These are phyloP conservation scores for Solanum lycopersicoides DNA, from an alignment of 257 asterid species.

Conservation along the genomic window DNA sequence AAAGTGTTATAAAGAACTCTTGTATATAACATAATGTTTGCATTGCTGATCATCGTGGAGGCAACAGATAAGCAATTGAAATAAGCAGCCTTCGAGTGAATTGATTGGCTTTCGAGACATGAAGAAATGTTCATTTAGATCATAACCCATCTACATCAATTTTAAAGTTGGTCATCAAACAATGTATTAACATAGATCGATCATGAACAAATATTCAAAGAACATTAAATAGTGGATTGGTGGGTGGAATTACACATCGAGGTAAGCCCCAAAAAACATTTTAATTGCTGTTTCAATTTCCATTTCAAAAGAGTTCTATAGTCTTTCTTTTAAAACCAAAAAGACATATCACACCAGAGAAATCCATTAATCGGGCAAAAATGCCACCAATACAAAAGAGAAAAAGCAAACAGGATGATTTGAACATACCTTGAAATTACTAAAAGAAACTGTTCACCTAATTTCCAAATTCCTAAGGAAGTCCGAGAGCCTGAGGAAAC, in stretches of 20 bases:
- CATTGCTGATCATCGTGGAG: not conserved
- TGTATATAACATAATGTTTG: not conserved
- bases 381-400: not conserved
- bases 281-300: not conserved
- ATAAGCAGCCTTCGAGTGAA: not conserved
- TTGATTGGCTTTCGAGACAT: not conserved
- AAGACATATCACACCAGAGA: not conserved
- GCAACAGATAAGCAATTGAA: not conserved
- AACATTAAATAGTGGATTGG: not conserved
- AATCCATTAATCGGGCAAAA: not conserved
- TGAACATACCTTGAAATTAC: not conserved
- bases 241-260: not conserved
- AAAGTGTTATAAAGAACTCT: not conserved
- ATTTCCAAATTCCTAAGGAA: constrained; percentile 58
- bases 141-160: not conserved
- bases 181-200: not conserved
- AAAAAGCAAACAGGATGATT: not conserved
- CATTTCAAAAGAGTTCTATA: not conserved
- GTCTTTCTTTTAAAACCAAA: not conserved
- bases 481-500: constrained; percentile 65
- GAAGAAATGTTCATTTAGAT: not conserved
- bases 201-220: not conserved
- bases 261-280: not conserved
- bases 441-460: constrained; percentile 25
- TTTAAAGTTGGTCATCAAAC: not conserved